phyloP scores from a whole-genome alignment of 805 yeast species.

The Kuraishia piskuri region DNA sequence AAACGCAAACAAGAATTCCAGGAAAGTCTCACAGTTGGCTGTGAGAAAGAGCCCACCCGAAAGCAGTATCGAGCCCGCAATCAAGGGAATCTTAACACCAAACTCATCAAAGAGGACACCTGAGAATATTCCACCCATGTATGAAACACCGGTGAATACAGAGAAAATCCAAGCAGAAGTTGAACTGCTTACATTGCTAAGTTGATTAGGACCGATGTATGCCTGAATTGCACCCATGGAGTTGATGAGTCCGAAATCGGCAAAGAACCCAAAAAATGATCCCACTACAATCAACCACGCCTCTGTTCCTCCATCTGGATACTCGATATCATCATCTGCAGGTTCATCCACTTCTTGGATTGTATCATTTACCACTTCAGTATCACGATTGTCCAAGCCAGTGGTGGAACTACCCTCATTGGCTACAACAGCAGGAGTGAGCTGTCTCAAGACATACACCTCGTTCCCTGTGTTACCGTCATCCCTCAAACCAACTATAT shows the following conservation, averaged over 20 bases:
- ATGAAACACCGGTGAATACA: constrained; percentile 39
- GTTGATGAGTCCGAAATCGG: constrained; percentile 48
- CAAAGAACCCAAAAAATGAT: constrained; percentile 44
- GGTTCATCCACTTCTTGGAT: background rate
- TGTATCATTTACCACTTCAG: background rate
- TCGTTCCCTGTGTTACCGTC: background rate
- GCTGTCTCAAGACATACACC: background rate
- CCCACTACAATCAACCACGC: constrained; percentile 55
- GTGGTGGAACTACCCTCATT: background rate
- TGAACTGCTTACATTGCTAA: constrained; percentile 34
- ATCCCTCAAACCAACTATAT: background rate
- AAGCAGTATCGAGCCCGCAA: constrained; percentile 30
- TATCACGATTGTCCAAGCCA: background rate
- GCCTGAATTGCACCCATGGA: constrained; percentile 57
- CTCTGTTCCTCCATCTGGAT: constrained; percentile 52
- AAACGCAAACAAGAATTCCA: constrained; percentile 33
- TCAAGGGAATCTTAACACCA: constrained; percentile 36
- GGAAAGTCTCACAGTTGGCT: constrained; percentile 31
- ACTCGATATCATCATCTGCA: constrained; percentile 15
- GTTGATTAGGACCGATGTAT: constrained; percentile 47
- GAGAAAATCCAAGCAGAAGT: constrained; percentile 61
- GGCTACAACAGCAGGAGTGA: background rate
- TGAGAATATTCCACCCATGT: constrained; percentile 37
- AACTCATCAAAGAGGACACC: constrained; percentile 52
- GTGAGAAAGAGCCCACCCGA: constrained; percentile 43